Evolutionary conservation across 2,329 filamentous ascomycete species (phyloP).

Genomic region (Fusarium liriodendri): DNA sequence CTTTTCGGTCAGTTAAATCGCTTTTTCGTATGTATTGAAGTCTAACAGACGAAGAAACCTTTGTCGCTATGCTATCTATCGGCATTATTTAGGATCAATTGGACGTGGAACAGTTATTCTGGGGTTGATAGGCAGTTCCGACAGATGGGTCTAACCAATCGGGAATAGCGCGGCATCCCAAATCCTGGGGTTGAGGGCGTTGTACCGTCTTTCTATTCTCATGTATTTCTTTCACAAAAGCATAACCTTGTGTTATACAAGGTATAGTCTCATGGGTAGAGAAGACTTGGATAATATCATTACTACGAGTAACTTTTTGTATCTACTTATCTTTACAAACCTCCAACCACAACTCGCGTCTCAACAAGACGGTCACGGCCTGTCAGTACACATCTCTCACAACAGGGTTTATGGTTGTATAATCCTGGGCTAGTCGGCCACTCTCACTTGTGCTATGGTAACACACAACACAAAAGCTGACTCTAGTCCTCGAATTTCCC

Average conservation of each 20-base stretch:
- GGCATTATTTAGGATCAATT: neutral
- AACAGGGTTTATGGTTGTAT: neutral
- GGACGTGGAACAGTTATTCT: neutral
- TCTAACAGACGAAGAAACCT: neutral
- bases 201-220: neutral
- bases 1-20: neutral
- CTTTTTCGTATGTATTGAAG: neutral
- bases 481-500: constrained; percentile 5
- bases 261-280: neutral
- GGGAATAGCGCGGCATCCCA: neutral
- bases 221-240: neutral
- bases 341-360: neutral
- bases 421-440: neutral
- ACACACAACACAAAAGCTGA: neutral
- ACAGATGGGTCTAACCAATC: neutral
- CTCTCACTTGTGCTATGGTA: neutral
- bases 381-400: neutral
- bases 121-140: neutral
- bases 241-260: neutral
- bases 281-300: neutral
- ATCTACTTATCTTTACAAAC: neutral
- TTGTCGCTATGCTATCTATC: neutral
- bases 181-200: neutral
- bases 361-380: neutral
- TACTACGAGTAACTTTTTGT: neutral